Percentiles rank a stretch among this genome's conserved stretches.
These are phyloP conservation scores for Lactarius psammicola DNA, from an alignment of 768 basidiomycete genomes.

Conservation along the genomic window DNA sequence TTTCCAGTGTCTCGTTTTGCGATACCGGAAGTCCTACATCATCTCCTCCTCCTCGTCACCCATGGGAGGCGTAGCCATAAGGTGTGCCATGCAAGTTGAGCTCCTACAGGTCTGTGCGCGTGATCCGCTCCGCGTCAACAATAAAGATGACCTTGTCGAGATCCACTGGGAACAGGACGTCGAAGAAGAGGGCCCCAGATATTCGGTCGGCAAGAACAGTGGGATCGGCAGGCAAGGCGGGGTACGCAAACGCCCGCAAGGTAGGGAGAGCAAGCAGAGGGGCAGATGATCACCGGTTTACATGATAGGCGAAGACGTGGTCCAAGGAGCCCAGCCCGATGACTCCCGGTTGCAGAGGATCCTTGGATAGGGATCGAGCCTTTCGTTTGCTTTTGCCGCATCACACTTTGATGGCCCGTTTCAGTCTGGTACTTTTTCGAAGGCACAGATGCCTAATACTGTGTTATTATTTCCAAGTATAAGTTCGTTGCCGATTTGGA, in stretches of 20 bases:
- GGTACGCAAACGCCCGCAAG: too few species aligned
- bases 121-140: conserved; percentile 97
- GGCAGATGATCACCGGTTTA: too few species aligned
- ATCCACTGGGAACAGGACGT: conserved; percentile 98
- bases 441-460: too few species aligned
- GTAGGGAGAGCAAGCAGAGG: too few species aligned
- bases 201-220: conserved; percentile 46
- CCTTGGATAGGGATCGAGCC: too few species aligned
- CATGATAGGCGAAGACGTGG: too few species aligned
- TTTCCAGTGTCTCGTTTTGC: conserved; percentile 97
- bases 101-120: conserved; percentile 92
- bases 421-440: too few species aligned
- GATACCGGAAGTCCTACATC: conserved; percentile 92
- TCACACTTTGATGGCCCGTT: not conserved
- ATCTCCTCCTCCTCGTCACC: conserved; percentile 91
- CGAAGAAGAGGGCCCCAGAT: conserved; percentile 99
- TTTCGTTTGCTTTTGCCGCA: not conserved
- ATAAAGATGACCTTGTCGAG: conserved; percentile 94
- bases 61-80: conserved; percentile 97
- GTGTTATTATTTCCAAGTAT: too few species aligned
- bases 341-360: too few species aligned
- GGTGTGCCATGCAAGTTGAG: conserved; percentile 90
- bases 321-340: too few species aligned
- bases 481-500: too few species aligned
- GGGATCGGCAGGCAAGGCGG: too few species aligned